Percentiles rank a stretch among this genome's conserved stretches.
These are phyloP conservation scores for Colletotrichum sp. DNA, from an alignment of 2,329 filamentous ascomycete species.

Conservation along the genomic window DNA sequence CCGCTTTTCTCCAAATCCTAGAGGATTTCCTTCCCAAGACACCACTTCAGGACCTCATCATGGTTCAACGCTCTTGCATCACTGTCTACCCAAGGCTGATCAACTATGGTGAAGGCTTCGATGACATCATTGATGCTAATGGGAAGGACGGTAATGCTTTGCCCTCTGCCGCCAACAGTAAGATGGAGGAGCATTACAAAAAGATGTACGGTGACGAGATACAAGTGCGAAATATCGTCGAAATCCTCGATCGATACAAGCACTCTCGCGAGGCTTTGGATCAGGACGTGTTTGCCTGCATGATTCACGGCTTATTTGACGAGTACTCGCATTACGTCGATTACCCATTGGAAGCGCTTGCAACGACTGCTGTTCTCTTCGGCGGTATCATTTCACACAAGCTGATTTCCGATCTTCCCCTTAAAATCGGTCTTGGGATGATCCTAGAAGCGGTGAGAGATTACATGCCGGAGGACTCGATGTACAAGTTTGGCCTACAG, in stretches of 20 bases:
- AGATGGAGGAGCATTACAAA: constrained; percentile 98
- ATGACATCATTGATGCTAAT: constrained; percentile 89
- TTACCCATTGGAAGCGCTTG: constrained; percentile 94
- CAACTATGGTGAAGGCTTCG: constrained; percentile 92
- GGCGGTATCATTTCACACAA: constrained; percentile 96
- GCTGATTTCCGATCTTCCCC: constrained; percentile 85
- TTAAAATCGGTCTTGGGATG: constrained; percentile 96
- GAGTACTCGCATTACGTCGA: constrained; percentile 96
- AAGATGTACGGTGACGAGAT: constrained; percentile 95
- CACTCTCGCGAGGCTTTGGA: constrained; percentile 82
- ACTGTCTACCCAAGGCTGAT: constrained; percentile 92
- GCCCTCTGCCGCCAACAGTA: constrained; percentile 77
- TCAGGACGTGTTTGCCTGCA: constrained; percentile 96
- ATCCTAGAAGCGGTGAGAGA: constrained; percentile 95
- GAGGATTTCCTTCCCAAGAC: constrained; percentile 70
- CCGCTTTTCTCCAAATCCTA: constrained; percentile 78
- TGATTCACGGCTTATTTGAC: constrained; percentile 97
- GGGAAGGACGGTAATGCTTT: constrained; percentile 82
- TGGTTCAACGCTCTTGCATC: constrained; percentile 86
- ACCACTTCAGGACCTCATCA: constrained; percentile 71
- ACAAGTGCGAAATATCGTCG: constrained; percentile 84
- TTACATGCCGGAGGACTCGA: constrained; percentile 80
- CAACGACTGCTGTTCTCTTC: constrained; percentile 94
- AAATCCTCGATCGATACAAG: constrained; percentile 86
- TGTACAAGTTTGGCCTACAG: constrained; percentile 98